Percentiles rank a stretch among this genome's conserved stretches.
phyloP scores from a whole-genome alignment of 768 basidiomycete species.

The Suillus paluster region DNA sequence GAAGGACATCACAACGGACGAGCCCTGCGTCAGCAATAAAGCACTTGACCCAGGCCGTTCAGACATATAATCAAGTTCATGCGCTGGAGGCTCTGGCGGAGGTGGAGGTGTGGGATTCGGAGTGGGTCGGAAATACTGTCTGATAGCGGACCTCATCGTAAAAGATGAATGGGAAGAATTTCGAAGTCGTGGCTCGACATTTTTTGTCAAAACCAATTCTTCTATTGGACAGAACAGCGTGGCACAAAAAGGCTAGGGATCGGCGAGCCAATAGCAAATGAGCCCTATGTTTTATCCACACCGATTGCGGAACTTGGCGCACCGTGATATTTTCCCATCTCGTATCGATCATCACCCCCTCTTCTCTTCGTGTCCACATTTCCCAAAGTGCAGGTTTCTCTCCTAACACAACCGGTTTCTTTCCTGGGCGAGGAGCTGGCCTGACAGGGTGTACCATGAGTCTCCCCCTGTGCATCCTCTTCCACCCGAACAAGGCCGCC shows the following conservation, averaged over 20 bases:
- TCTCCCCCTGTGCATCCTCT: conserved; percentile 31
- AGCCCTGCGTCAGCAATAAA: conserved; percentile 13
- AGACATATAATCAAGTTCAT: not conserved
- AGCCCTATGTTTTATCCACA: not conserved
- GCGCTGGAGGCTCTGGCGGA: not conserved
- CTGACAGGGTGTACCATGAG: conserved; percentile 11
- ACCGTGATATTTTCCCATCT: conserved; percentile 50
- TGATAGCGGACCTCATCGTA: not conserved
- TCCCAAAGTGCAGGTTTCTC: conserved; percentile 52
- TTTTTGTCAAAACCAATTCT: not conserved
- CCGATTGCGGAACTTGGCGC: conserved; percentile 15
- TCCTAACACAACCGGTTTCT: conserved; percentile 14
- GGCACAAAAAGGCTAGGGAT: conserved; percentile 30
- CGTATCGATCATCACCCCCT: conserved; percentile 17
- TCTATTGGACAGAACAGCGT: conserved; percentile 11
- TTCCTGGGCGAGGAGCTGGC: not conserved
- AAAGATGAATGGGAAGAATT: not conserved
- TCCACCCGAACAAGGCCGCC: conserved; percentile 52
- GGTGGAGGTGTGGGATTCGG: not conserved
- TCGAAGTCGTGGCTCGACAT: not conserved
- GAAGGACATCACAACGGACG: conserved; percentile 43
- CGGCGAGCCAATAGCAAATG: conserved; percentile 12
- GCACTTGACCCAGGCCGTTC: not conserved
- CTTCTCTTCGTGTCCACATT: conserved; percentile 30
- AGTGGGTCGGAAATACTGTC: not conserved